Evolutionary conservation across 2,329 filamentous ascomycete species (phyloP).

Genomic region (Zymoseptoria pseudotritici): DNA sequence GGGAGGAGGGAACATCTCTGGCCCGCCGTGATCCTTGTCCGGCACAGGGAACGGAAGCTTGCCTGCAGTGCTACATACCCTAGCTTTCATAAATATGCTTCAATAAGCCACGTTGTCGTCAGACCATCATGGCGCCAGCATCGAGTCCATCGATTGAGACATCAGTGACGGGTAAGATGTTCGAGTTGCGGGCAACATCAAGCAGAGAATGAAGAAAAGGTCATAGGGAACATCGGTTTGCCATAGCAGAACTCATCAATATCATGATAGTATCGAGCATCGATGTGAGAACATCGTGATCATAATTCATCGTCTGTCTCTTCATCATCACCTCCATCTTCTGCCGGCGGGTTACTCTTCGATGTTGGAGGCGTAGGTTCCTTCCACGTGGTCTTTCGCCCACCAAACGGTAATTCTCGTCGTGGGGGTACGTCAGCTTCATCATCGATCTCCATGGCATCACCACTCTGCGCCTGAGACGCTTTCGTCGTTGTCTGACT

Average conservation of each 20-base stretch:
- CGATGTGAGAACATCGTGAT: constrained; percentile 1
- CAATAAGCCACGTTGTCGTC: not conserved
- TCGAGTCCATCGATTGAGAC: not conserved
- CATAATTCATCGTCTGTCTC: constrained; percentile 30
- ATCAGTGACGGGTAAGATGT: not conserved
- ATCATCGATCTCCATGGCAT: constrained; percentile 10
- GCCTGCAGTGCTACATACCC: not conserved
- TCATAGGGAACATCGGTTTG: not conserved
- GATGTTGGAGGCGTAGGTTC: constrained; percentile 8
- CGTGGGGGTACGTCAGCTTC: constrained; percentile 10
- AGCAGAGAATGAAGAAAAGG: not conserved
- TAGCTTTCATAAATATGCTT: not conserved
- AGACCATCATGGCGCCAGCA: not conserved
- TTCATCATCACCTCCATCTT: constrained; percentile 21
- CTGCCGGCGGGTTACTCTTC: not conserved
- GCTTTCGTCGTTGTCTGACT: not conserved
- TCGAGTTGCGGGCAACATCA: not conserved
- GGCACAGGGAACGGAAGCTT: not conserved
- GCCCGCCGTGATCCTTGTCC: not conserved
- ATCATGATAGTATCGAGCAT: not conserved
- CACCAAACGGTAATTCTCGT: constrained; percentile 18
- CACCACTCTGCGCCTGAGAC: not conserved
- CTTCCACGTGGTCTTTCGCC: constrained; percentile 7
- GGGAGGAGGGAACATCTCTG: not conserved
- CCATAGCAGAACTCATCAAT: not conserved